These are phyloP conservation scores for Polyporus tsugae DNA, from an alignment of 1,284 basidiomycete genomes.

Conservation along the genomic window DNA sequence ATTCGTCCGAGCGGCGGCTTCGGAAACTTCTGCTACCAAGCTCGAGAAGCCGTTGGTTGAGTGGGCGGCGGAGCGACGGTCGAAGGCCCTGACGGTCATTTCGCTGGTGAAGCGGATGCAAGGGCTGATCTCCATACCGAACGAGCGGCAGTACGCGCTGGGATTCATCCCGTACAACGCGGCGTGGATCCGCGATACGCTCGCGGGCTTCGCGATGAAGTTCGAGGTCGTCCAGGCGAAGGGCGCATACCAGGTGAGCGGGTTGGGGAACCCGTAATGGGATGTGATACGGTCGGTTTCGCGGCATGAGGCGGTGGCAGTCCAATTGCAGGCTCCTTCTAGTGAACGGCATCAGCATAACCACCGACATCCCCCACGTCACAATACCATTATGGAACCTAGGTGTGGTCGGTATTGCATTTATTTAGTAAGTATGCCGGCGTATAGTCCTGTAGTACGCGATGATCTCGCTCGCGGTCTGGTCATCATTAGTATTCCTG, in stretches of 20 bases:
- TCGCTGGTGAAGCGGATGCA: constrained; percentile 30
- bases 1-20: constrained; percentile 13
- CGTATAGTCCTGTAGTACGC: too few relatives aligned
- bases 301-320: not conserved
- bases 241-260: constrained; percentile 39
- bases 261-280: constrained; percentile 32
- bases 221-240: constrained; percentile 33
- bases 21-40: not conserved
- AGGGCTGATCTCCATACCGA: constrained; percentile 20
- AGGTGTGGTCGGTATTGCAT: too few relatives aligned
- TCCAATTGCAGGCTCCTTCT: not conserved
- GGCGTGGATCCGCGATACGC: constrained; percentile 33
- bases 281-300: not conserved
- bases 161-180: constrained; percentile 37
- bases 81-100: constrained; percentile 35
- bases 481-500: not conserved
- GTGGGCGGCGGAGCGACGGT: constrained; percentile 35
- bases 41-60: constrained; percentile 27
- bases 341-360: not conserved
- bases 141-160: constrained; percentile 30
- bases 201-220: constrained; percentile 32
- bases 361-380: not conserved
- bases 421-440: too few relatives aligned
- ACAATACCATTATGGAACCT: not conserved
- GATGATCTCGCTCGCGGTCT: too few relatives aligned